Evolutionary conservation across 2,329 filamentous ascomycete species (phyloP).

Genomic region (Talaromyces sp.): DNA sequence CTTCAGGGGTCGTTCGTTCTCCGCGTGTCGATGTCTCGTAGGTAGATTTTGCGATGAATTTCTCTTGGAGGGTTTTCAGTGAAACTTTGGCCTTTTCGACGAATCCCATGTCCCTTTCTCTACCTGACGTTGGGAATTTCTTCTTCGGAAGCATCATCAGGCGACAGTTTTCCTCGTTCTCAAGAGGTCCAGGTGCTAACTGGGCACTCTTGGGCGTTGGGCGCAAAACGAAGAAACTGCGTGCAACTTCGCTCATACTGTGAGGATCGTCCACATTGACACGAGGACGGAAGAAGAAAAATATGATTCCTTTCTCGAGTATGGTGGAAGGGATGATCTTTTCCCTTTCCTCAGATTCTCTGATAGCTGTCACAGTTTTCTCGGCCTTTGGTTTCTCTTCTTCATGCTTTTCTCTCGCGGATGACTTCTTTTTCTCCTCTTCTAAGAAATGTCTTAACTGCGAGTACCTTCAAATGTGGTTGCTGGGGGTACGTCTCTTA

Average conservation of each 20-base stretch:
- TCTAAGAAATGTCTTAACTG: slow-evolving; percentile 1
- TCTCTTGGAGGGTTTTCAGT: slow-evolving; percentile 64
- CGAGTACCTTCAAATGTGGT: neutral
- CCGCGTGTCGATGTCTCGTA: slow-evolving; percentile 74
- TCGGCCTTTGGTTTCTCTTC: slow-evolving; percentile 11
- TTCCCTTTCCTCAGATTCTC: slow-evolving; percentile 46
- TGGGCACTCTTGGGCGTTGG: slow-evolving; percentile 66
- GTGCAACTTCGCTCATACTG: slow-evolving; percentile 64
- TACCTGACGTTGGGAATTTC: slow-evolving; percentile 61
- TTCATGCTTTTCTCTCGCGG: neutral
- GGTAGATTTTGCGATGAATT: slow-evolving; percentile 60
- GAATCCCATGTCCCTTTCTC: slow-evolving; percentile 72
- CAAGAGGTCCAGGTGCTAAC: slow-evolving; percentile 53
- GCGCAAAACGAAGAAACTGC: slow-evolving; percentile 72
- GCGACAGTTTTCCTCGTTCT: slow-evolving; percentile 57
- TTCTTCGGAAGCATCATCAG: slow-evolving; percentile 81
- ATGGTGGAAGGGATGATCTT: slow-evolving; percentile 54
- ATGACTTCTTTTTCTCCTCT: slow-evolving; percentile 12
- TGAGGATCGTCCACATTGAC: slow-evolving; percentile 67
- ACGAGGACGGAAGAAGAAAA: slow-evolving; percentile 80
- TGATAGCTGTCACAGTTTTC: slow-evolving; percentile 36
- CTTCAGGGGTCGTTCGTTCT: slow-evolving; percentile 60
- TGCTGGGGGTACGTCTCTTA: neutral
- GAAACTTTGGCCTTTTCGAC: slow-evolving; percentile 67
- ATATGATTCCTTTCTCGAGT: slow-evolving; percentile 81